These are phyloP conservation scores for Lanmaoa rubissima DNA, from an alignment of 768 basidiomycete species.

Conservation along the genomic window DNA sequence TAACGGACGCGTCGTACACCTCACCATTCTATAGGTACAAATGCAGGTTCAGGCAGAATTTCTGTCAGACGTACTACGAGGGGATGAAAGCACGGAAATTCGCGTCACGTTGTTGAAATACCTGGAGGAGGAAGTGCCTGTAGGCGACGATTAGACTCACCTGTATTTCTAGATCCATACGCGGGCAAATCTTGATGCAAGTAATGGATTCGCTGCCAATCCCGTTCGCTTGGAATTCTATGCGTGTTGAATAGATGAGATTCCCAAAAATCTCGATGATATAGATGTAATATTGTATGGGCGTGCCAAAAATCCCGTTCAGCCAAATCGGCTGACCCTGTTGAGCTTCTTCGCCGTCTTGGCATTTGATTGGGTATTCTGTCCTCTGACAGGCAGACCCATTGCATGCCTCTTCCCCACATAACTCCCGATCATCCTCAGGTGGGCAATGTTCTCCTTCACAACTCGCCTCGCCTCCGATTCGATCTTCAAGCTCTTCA, in stretches of 20 bases:
- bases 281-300: slow-evolving; percentile 13
- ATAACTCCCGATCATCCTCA: slow-evolving; percentile 92
- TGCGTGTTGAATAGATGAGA: slow-evolving; percentile 1
- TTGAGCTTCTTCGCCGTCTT: slow-evolving; percentile 91
- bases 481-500: slow-evolving; percentile 81
- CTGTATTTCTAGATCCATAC: slow-evolving; percentile 15
- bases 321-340: slow-evolving; percentile 63
- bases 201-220: background rate
- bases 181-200: background rate
- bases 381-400: slow-evolving; percentile 91
- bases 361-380: slow-evolving; percentile 89
- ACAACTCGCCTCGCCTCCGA: slow-evolving; percentile 79
- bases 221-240: background rate
- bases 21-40: slow-evolving; percentile 64
- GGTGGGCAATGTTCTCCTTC: slow-evolving; percentile 89
- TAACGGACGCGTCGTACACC: slow-evolving; percentile 7
- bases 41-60: slow-evolving; percentile 93
- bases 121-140: slow-evolving; percentile 93
- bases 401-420: slow-evolving; percentile 92
- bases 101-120: slow-evolving; percentile 87
- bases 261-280: background rate
- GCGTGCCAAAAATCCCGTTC: slow-evolving; percentile 10
- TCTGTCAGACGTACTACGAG: slow-evolving; percentile 84
- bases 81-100: slow-evolving; percentile 94
- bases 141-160: slow-evolving; percentile 76